Base-by-base conservation (phyloP, 805 yeast genomes). In the Scheffersomyces amazonensis region DNA sequence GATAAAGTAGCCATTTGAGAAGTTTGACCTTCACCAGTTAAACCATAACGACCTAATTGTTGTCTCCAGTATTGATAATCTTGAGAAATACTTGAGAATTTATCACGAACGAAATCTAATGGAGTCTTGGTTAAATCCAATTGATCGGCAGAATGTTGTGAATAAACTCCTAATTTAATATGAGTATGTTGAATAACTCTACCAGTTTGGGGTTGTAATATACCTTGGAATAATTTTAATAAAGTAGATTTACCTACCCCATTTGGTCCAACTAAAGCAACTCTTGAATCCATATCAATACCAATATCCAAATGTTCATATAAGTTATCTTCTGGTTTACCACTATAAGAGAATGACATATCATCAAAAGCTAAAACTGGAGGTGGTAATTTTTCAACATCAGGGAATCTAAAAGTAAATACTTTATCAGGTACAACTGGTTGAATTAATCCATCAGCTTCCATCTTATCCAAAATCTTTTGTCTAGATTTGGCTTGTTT, bases 391-490 rank as follows among this genome's bases (percentile, higher is more conserved):
- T 93, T 89, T 65, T 91, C 98, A 46, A 90, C 96, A 28, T 83
- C 89, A 37, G 97, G 88, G 79, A 93, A 93, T 57, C 85, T 78
- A 81, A 93, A 93, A 2, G 93, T 80, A 66, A 93, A 93, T 19
- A 90, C 96, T 71, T 80, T 88, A 67, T 93, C 99, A 36, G 86
- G 84, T 41, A 79, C 89, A 53, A 93, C 99, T 38, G 95, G 83
- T 71, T 87, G 87, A 58, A 93, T 86, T 57, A 86, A 76, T 60
- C 99, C 99, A 64, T 93, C 99, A 53, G 99, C 98, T 74, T 93
- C 99, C 99, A 93, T 93, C 83, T 93, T 93, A 73, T 93, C 99
- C 66, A 93, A 77, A 63, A 93, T 93, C 83, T 93, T 93, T 78
- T 93, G 99, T 74, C 98, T 87, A 23, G 99, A 93, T 71, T 93